A percentile compares a stretch with the other conserved stretches of the same genome.
Conservation (phyloP, 2,329 filamentous ascomycete genomes). For the Colletotrichum sp. region DNA sequence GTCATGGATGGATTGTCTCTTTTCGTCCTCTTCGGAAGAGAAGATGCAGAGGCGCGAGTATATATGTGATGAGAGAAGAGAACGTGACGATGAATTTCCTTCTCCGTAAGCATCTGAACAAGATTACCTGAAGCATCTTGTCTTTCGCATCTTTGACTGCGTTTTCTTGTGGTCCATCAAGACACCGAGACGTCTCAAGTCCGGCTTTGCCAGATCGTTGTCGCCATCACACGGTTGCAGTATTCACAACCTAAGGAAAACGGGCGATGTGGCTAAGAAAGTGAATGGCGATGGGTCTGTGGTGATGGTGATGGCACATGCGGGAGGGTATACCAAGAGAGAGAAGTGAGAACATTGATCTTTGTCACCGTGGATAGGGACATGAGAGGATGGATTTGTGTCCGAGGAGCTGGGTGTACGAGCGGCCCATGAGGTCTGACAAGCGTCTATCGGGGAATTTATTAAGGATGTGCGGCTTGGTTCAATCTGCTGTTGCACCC, state of each 20-base stretch:
- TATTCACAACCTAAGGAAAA: background rate
- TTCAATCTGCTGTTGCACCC: too few relatives aligned
- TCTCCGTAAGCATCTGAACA: too few relatives aligned
- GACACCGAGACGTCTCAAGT: accelerated
- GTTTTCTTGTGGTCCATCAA: accelerated
- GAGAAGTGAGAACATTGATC: too few relatives aligned
- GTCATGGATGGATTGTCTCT: too few relatives aligned
- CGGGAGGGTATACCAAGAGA: too few relatives aligned
- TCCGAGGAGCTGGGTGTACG: too few relatives aligned
- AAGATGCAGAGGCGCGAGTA: background rate
- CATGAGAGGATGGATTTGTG: too few relatives aligned
- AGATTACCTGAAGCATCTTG: accelerated
- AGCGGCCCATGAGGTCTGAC: accelerated
- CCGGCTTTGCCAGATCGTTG: background rate
- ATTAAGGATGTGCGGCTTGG: too few relatives aligned
- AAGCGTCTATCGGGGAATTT: too few relatives aligned
- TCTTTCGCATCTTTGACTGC: background rate
- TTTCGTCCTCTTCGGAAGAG: background rate
- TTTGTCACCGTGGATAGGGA: too few relatives aligned
- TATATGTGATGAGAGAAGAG: background rate
- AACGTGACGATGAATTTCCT: background rate
- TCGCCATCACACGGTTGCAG: background rate
- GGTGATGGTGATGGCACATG: too few relatives aligned
- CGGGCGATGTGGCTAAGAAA: background rate
- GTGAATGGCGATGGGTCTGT: background rate